phyloP scores from a whole-genome alignment of 2,329 filamentous ascomycete genomes.

The Whalleya microplaca region DNA sequence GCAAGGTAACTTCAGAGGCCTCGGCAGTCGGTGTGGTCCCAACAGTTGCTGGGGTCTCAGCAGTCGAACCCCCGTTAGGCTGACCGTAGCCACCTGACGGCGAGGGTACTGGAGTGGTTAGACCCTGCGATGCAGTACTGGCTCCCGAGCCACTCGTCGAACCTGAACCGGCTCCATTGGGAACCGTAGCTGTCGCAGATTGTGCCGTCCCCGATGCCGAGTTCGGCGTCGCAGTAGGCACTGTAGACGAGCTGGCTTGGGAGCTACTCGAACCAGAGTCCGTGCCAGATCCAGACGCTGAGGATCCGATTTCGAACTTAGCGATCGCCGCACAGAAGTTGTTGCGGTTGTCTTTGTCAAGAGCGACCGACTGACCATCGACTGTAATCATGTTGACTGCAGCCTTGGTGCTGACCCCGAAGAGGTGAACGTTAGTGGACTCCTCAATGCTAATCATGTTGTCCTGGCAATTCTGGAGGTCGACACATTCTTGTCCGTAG shows the following conservation, averaged over 20 bases:
- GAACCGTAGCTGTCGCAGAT: slow-evolving; percentile 1
- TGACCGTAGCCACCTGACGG: slow-evolving; percentile 29
- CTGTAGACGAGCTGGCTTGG: slow-evolving; percentile 9
- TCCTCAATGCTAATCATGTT: slow-evolving; percentile 77
- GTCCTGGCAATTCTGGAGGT: slow-evolving; percentile 71
- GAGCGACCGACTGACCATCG: slow-evolving; percentile 56
- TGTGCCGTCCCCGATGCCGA: slow-evolving; percentile 6
- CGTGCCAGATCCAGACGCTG: slow-evolving; percentile 4
- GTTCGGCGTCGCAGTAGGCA: slow-evolving; percentile 8
- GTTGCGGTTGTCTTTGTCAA: slow-evolving; percentile 66
- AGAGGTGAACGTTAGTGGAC: slow-evolving; percentile 61
- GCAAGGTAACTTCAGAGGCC: slow-evolving; percentile 19
- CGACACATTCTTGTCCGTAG: slow-evolving; percentile 73
- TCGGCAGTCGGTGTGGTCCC: slow-evolving; percentile 1
- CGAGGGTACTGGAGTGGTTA: slow-evolving; percentile 12
- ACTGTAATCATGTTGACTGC: slow-evolving; percentile 73
- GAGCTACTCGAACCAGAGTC: slow-evolving; percentile 13
- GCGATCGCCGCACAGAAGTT: slow-evolving; percentile 67
- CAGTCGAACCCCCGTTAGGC: slow-evolving; percentile 24
- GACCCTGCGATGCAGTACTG: slow-evolving; percentile 16
- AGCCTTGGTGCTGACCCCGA: slow-evolving; percentile 75
- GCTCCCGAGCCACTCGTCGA: slow-evolving; percentile 10
- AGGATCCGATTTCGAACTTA: slow-evolving; percentile 44
- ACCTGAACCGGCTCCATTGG: slow-evolving; percentile 8
- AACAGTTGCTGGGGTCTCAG: slow-evolving; percentile 1